A percentile compares a stretch with the other conserved stretches of the same genome.
These are phyloP conservation scores for Hygrophila difformis DNA, from an alignment of 257 asterid species.

Conservation along the genomic window DNA sequence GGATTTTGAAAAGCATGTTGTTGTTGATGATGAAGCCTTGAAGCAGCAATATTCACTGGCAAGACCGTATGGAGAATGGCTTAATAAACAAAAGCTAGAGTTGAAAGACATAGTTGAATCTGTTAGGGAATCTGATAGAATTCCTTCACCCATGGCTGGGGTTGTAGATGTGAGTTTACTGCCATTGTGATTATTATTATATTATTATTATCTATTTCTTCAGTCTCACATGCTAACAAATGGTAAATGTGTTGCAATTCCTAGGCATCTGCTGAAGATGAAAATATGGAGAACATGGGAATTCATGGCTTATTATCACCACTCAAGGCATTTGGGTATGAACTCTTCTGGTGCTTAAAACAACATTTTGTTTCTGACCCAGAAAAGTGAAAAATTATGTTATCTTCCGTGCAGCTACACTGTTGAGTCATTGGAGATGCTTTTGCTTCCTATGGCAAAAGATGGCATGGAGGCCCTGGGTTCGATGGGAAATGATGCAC, in stretches of 20 bases:
- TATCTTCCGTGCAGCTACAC: constrained; percentile 57
- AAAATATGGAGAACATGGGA: constrained; percentile 84
- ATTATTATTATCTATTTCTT: constrained; percentile 2
- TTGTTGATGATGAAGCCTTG: constrained; percentile 95
- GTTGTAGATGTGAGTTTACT: constrained; percentile 56
- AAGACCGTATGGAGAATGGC: constrained; percentile 96
- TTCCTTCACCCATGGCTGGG: constrained; percentile 74
- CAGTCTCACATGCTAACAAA: constrained; percentile 19
- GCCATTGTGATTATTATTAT: constrained; percentile 1
- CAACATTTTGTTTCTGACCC: neutral
- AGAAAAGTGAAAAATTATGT: constrained; percentile 11
- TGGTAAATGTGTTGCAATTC: constrained; percentile 1
- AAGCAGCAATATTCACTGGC: constrained; percentile 91
- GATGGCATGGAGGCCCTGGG: constrained; percentile 97
- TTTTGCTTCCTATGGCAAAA: constrained; percentile 94
- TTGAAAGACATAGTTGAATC: constrained; percentile 85
- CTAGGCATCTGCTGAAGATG: constrained; percentile 71
- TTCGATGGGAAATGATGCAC: constrained; percentile 99
- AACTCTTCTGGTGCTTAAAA: constrained; percentile 9
- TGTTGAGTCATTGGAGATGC: constrained; percentile 89
- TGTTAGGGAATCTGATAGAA: constrained; percentile 55
- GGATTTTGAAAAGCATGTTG: constrained; percentile 94
- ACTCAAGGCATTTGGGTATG: constrained; percentile 92
- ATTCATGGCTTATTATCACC: constrained; percentile 85
- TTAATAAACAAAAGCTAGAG: constrained; percentile 67